Evolutionary conservation across 768 basidiomycete genomes (phyloP).

Genomic region (Boletus rubescentipes): DNA sequence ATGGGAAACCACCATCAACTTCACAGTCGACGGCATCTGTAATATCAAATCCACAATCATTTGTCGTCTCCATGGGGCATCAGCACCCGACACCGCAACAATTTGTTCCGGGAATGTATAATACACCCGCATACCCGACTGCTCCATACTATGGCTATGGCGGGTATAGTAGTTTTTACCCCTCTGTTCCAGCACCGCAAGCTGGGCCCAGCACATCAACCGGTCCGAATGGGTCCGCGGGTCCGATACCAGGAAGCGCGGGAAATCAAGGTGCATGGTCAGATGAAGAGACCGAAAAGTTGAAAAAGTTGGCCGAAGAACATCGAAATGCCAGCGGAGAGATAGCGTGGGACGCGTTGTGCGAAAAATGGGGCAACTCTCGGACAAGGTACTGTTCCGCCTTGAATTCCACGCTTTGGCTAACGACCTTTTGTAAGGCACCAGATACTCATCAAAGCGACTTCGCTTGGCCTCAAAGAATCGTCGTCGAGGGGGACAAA

Average conservation of each 20-base stretch:
- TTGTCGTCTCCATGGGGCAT: constrained; percentile 67
- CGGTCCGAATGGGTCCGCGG: constrained; percentile 21
- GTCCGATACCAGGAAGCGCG: constrained; percentile 26
- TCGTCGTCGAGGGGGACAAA: constrained; percentile 65
- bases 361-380: constrained; percentile 69
- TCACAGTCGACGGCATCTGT: constrained; percentile 42
- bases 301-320: constrained; percentile 70
- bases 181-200: constrained; percentile 22
- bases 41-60: constrained; percentile 70
- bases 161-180: constrained; percentile 35
- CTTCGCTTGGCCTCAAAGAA: constrained; percentile 73
- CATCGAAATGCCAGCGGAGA: constrained; percentile 47
- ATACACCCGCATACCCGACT: constrained; percentile 50
- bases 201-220: constrained; percentile 29
- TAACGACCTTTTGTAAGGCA: constrained; percentile 46
- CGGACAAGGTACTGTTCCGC: constrained; percentile 58
- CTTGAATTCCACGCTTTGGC: not conserved
- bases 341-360: constrained; percentile 80
- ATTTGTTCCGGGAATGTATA: constrained; percentile 36
- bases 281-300: constrained; percentile 69
- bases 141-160: constrained; percentile 63
- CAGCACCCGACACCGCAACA: constrained; percentile 49
- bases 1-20: constrained; percentile 33
- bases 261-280: constrained; percentile 76
- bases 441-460: constrained; percentile 82